Evolutionary conservation across 2,329 filamentous ascomycete genomes (phyloP), one percentile per base, ranked within the genome.

Genomic region (Apiospora kogelbergensis): DNA sequence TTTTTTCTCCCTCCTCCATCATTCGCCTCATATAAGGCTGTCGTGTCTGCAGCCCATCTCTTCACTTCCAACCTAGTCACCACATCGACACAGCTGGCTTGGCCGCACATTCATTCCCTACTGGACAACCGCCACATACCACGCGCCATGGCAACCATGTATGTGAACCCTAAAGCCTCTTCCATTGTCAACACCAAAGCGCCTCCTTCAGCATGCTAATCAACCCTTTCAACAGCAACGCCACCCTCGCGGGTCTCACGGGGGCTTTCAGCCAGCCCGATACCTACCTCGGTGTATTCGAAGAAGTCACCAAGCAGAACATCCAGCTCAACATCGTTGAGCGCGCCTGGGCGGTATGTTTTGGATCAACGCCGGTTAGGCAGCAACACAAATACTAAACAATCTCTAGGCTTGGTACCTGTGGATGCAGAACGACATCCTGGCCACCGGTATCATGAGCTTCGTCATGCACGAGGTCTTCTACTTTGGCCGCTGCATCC

Each of bases 361-460:
- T 44, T 30, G 11, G 33, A 7, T 65, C 24, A 17, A 42, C 11
- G 22, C 6, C 63, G 20, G 17, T 13, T 37, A 17, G 7, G 3
- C 15, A 44, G 9, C n/a, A 42, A 10, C 9, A 17, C 37, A 6
- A 37, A 15, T 48, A 46, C 71, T 69, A 67, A 68, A 68, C 67
- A n/a, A 75, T 70, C 68, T 67, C 48, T 69, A 90, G 82, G 90
- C 94, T 48, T 98, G 94, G 95, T 99, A 99, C 81, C 89, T 95
- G 20, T 99, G 91, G 88, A 97, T 98, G 92, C 93, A 97, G 81
- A 99, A 99, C 81, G 96, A 99, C 83, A 91, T 93, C 68, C 90
- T 99, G 71, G 96, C 96, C 70, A 99, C 96, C 3, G 96, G 96
- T 71, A 96, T 99, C 84, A 92, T 98, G 93, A 97, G 94, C 76